These are phyloP conservation scores for Mucor racemosus DNA, from an alignment of 371 early-diverging fungal genomes.

Conservation along the genomic window DNA sequence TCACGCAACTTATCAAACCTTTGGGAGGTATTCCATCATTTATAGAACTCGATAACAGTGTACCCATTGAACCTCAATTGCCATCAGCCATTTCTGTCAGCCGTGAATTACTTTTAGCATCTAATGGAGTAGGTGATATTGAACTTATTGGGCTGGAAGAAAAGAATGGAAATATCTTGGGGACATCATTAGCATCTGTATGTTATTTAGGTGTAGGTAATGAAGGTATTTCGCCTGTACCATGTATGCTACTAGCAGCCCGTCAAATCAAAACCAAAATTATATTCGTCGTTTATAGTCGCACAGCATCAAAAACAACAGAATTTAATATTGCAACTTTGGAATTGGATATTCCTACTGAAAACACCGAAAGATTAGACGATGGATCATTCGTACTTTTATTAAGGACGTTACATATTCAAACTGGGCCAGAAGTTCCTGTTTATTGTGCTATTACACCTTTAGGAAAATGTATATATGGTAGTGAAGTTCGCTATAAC, in stretches of 20 bases:
- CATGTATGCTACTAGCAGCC: conserved; percentile 43
- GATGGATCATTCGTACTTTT: conserved; percentile 12
- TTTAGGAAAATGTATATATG: conserved; percentile 54
- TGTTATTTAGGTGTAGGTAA: conserved; percentile 40
- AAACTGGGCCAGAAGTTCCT: conserved; percentile 69
- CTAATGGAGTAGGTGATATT: conserved; percentile 47
- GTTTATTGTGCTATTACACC: conserved; percentile 61
- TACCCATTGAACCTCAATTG: conserved; percentile 38
- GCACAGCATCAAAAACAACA: conserved; percentile 31
- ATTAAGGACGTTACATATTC: conserved; percentile 45
- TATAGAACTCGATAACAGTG: conserved; percentile 30
- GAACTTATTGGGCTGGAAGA: conserved; percentile 35
- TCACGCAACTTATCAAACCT: conserved; percentile 33
- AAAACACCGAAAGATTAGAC: not conserved
- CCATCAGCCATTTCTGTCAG: conserved; percentile 40
- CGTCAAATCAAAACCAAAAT: conserved; percentile 30
- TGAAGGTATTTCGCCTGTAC: conserved; percentile 53
- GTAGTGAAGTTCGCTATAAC: conserved; percentile 48
- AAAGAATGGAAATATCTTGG: conserved; percentile 10
- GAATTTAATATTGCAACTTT: conserved; percentile 52
- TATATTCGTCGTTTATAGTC: conserved; percentile 43
- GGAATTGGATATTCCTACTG: conserved; percentile 36
- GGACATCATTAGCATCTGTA: conserved; percentile 23
- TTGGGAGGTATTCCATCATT: conserved; percentile 36
- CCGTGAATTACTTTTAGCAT: conserved; percentile 29